Base-by-base conservation (phyloP, 2,329 filamentous ascomycete species). In the Pseudogymnoascus sp. region DNA sequence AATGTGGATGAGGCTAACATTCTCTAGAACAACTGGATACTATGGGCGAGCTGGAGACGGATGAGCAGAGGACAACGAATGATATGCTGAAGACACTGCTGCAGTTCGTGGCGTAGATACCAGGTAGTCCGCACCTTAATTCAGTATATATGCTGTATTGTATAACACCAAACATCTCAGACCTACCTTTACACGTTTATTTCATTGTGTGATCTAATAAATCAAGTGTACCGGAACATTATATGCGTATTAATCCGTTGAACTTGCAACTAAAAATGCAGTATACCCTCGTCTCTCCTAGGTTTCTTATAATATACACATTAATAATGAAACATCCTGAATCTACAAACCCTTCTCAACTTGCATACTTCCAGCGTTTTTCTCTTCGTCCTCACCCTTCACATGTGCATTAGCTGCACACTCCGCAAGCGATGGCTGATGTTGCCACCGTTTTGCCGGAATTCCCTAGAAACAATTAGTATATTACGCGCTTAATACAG, bases 31-130 rank as follows among this genome's bases (percentile, higher is more conserved):
- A 89, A 78, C 73, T 87, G 5, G 78, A 83, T 65, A 83, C 80
- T 1, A 79, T 88, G 28, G 79, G 81, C 62, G 79, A 79, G 5
- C 78, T 80, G 60, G 77, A 79, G 11, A 77, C 77, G 2, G 80
- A 82, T n/a, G 81, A 80, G 28, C 80, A 80, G 66, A 77, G 76
- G 62, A 76, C 79, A 65, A 76, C 77, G 63, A 83, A 81, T 68
- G 87, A 90, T 64, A 89, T 90, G 85, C 74, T 91, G 56, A 78
- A 77, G 63, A 85, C 86, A 2, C 74, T 90, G 63, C 70, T 82
- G n/a, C 71, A 75, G 60, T 80, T 78, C 73, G 74, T 81, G 65
- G 69, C 66, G 61, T 74, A 69, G n/a, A 16, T 6, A 33, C n/a
- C 25, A 33, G 28, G 50, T 18, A 33, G 25, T n/a, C 12, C 5